Evolutionary conservation across 495 filamentous ascomycete species (phyloP).

Genomic region (Talaromyces trachyspermus): DNA sequence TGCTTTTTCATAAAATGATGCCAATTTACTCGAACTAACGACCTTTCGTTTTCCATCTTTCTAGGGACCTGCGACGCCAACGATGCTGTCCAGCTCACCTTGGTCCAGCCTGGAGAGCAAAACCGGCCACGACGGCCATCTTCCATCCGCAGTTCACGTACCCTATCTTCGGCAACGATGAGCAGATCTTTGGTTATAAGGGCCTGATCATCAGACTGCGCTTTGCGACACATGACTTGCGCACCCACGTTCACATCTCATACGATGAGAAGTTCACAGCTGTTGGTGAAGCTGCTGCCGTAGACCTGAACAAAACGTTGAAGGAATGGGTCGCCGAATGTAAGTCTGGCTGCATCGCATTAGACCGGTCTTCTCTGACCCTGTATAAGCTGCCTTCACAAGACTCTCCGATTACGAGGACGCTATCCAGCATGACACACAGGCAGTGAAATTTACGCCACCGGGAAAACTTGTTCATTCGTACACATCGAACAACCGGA

Average conservation of each 20-base stretch:
- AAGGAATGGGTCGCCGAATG: constrained; percentile 61
- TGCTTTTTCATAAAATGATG: constrained; percentile 8
- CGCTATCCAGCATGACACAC: constrained; percentile 44
- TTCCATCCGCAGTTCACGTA: constrained; percentile 89
- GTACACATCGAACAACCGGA: constrained; percentile 42
- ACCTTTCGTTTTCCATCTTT: background rate
- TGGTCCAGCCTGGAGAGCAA: constrained; percentile 52
- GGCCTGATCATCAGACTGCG: constrained; percentile 65
- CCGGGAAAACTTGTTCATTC: constrained; percentile 47
- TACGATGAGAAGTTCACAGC: constrained; percentile 68
- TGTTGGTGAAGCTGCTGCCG: constrained; percentile 60
- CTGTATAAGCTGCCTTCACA: constrained; percentile 42
- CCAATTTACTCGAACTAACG: background rate
- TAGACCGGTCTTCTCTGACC: background rate
- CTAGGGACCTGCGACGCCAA: constrained; percentile 73
- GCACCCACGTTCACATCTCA: constrained; percentile 62
- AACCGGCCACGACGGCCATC: constrained; percentile 49
- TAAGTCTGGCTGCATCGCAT: constrained; percentile 23
- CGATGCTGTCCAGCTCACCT: constrained; percentile 62
- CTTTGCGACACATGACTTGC: constrained; percentile 76
- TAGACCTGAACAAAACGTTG: constrained; percentile 59
- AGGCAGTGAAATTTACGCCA: constrained; percentile 51
- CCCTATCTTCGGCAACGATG: constrained; percentile 82
- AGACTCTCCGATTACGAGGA: constrained; percentile 51
- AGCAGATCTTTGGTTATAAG: constrained; percentile 86